These are phyloP conservation scores for Cutaneotrichosporon spelunceum DNA, from an alignment of 1,284 basidiomycete genomes.

Conservation along the genomic window DNA sequence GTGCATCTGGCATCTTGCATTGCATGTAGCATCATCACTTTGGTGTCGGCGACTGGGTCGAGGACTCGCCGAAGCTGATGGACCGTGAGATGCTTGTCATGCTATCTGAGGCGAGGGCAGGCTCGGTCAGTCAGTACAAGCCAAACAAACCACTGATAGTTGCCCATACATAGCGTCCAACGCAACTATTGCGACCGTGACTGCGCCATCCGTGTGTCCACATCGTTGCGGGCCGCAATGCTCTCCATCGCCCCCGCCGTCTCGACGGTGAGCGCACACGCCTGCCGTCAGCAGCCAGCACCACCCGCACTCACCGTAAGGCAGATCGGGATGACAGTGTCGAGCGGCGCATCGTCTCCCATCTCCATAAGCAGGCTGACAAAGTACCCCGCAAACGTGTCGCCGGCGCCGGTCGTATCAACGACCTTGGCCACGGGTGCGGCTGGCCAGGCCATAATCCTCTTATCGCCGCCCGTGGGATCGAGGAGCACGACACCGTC, in stretches of 20 bases:
- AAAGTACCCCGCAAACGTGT: constrained; percentile 52
- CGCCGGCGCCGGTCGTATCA: constrained; percentile 53
- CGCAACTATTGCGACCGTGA: no score
- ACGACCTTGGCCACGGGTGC: constrained; percentile 16
- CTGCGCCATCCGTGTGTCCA: constrained; percentile 17
- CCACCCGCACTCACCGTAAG: constrained; percentile 8
- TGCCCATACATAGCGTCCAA: background rate
- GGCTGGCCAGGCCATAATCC: constrained; percentile 11
- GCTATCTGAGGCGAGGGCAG: no score
- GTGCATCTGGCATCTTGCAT: constrained; percentile 10
- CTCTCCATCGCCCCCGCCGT: constrained; percentile 27
- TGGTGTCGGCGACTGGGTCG: background rate
- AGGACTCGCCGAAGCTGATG: background rate
- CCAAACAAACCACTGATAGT: no score
- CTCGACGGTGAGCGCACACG: constrained; percentile 21
- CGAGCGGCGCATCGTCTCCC: constrained; percentile 17
- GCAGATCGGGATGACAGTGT: constrained; percentile 19
- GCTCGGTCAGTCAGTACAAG: background rate
- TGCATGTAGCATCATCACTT: constrained; percentile 9
- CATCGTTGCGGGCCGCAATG: constrained; percentile 20
- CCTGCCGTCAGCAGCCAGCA: constrained; percentile 12
- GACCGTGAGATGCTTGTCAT: no score
- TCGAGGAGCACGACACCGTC: constrained; percentile 18
- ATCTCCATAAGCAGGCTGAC: constrained; percentile 46
- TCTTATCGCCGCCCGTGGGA: background rate